phyloP scores from a whole-genome alignment of 2,329 filamentous ascomycete species.

The Pseudonectria buxi region DNA sequence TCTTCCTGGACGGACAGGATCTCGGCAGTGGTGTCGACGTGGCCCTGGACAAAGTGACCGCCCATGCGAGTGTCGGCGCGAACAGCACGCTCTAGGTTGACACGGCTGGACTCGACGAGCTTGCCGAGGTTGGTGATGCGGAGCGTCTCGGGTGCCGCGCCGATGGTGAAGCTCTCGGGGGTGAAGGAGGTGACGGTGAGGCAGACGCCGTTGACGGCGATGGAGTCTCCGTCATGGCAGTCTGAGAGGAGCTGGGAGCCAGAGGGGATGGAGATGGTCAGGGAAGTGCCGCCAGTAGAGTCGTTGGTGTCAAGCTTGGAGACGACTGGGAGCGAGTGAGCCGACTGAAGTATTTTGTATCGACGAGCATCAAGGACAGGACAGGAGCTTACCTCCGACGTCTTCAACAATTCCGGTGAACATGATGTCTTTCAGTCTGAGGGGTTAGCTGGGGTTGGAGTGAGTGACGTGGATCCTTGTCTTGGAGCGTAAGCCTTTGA shows the following conservation, averaged over 20 bases:
- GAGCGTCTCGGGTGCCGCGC: conserved; percentile 90
- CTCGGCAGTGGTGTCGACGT: conserved; percentile 83
- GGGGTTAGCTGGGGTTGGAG: background rate
- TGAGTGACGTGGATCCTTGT: background rate
- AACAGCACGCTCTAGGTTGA: conserved; percentile 94
- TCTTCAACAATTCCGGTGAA: conserved; percentile 94
- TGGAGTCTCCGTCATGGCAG: conserved; percentile 84
- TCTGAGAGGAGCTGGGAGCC: conserved; percentile 72
- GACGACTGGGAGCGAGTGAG: conserved; percentile 57
- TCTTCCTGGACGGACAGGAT: conserved; percentile 69
- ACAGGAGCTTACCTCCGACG: conserved; percentile 66
- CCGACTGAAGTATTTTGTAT: too few species aligned
- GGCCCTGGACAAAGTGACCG: conserved; percentile 95
- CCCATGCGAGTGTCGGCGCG: conserved; percentile 91
- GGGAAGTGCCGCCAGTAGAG: conserved; percentile 77
- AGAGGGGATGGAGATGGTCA: conserved; percentile 70
- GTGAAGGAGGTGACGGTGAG: conserved; percentile 69
- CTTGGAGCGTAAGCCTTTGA: background rate
- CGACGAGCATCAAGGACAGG: background rate
- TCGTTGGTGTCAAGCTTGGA: conserved; percentile 75
- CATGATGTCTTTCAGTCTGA: conserved; percentile 47
- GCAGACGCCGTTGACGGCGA: conserved; percentile 91
- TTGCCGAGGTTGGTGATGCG: conserved; percentile 89
- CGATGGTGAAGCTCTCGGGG: conserved; percentile 68
- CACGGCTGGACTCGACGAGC: conserved; percentile 56